Percentiles rank a stretch among this genome's conserved stretches.
These are phyloP conservation scores for Amesomyces nigricolor DNA, from an alignment of 2,329 filamentous ascomycete species.

Conservation along the genomic window DNA sequence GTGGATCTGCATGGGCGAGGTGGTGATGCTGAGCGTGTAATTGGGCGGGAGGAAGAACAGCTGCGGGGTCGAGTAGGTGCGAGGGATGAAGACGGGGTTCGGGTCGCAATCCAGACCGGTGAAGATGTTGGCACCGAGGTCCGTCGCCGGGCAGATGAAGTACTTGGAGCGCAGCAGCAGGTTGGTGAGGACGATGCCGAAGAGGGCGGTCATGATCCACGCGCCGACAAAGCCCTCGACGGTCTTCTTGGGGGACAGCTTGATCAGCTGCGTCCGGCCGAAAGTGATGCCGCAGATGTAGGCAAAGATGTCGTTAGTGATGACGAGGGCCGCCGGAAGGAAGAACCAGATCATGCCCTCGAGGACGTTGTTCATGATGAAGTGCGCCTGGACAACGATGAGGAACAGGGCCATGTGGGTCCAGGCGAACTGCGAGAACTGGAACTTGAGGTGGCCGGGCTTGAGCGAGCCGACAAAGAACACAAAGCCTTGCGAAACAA, in stretches of 20 bases:
- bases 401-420: slow-evolving; percentile 98
- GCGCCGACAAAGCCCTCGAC: slow-evolving; percentile 96
- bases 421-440: slow-evolving; percentile 99
- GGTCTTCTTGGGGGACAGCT: slow-evolving; percentile 97
- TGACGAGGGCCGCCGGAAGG: slow-evolving; percentile 86
- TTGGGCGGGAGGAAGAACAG: slow-evolving; percentile 64
- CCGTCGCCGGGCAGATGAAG: slow-evolving; percentile 96
- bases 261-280: slow-evolving; percentile 92
- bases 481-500: slow-evolving; percentile 68
- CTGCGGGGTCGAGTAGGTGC: slow-evolving; percentile 65
- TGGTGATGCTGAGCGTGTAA: slow-evolving; percentile 58
- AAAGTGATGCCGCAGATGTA: slow-evolving; percentile 98
- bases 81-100: slow-evolving; percentile 85
- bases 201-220: slow-evolving; percentile 90
- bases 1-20: slow-evolving; percentile 90
- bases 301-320: slow-evolving; percentile 97
- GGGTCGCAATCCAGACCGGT: slow-evolving; percentile 83
- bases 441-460: slow-evolving; percentile 94
- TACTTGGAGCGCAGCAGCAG: slow-evolving; percentile 87
- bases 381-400: slow-evolving; percentile 96
- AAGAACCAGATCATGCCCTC: slow-evolving; percentile 99
- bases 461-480: slow-evolving; percentile 95
- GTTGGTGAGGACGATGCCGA: slow-evolving; percentile 75
- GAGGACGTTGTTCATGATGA: slow-evolving; percentile 99
- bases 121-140: slow-evolving; percentile 88